phyloP scores from a whole-genome alignment of 805 yeast genomes.

The Candida namnaoensis region DNA sequence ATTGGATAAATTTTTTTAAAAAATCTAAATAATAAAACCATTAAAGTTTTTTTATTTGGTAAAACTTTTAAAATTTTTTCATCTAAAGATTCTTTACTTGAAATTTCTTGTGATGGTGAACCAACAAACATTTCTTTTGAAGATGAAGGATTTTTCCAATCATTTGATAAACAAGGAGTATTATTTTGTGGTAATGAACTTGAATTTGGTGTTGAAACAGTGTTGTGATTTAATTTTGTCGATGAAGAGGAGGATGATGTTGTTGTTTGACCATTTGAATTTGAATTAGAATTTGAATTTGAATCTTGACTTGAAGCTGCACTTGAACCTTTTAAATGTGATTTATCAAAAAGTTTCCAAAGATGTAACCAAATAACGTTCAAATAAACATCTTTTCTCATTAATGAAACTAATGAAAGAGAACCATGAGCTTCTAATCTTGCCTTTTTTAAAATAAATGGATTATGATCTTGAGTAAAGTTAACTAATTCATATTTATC shows the following conservation, averaged over 20 bases:
- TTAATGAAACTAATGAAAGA: constrained; percentile 36
- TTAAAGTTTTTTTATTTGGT: constrained; percentile 9
- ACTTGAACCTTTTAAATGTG: no score
- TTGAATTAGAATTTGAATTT: no score
- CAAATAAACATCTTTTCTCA: constrained; percentile 36
- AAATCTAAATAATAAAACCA: constrained; percentile 12
- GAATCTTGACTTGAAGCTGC: no score
- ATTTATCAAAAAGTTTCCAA: constrained; percentile 10
- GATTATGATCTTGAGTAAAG: constrained; percentile 31
- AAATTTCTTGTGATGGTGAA: no score
- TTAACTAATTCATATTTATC: constrained; percentile 28
- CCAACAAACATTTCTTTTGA: no score
- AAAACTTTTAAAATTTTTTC: constrained; percentile 6
- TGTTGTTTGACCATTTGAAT: no score
- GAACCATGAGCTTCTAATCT: constrained; percentile 43
- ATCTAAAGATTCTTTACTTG: constrained; percentile 2
- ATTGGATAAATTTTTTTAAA: constrained; percentile 16
- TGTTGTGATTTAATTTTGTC: no score
- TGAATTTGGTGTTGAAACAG: no score
- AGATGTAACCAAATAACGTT: constrained; percentile 24
- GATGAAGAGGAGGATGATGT: no score
- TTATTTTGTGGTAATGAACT: no score
- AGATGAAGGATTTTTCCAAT: no score
- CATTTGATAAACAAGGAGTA: no score
- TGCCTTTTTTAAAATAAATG: constrained; percentile 31